Conservation (phyloP, 495 filamentous ascomycete genomes). For the Neurospora sp. region DNA sequence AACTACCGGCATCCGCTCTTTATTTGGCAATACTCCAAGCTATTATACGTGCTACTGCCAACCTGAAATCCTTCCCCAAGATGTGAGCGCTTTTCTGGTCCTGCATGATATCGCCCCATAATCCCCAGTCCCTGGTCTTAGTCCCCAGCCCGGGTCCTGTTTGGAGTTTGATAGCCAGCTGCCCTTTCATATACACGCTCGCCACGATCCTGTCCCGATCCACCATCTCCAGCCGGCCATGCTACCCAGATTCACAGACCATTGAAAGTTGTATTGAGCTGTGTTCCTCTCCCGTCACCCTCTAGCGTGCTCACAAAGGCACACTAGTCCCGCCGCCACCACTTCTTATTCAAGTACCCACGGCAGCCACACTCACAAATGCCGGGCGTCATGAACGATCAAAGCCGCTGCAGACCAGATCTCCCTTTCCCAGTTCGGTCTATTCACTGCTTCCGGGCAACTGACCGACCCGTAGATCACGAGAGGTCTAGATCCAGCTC, state of each 20-base stretch:
- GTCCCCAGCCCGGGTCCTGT: neutral
- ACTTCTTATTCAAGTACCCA: neutral
- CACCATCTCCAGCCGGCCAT: neutral
- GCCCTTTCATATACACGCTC: neutral
- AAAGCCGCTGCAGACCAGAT: neutral
- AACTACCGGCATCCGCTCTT: neutral
- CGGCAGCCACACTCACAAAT: neutral
- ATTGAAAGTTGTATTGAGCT: neutral
- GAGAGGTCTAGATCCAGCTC: neutral
- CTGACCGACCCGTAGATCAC: neutral
- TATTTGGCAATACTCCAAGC: neutral
- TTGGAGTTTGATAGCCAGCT: neutral
- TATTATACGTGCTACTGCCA: neutral
- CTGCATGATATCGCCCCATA: neutral
- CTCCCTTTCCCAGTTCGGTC: conserved; percentile 10
- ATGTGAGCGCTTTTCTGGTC: neutral
- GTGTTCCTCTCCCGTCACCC: neutral
- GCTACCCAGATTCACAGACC: neutral
- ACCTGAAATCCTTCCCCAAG: neutral
- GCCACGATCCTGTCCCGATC: neutral
- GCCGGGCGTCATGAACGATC: neutral
- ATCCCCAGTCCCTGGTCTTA: neutral
- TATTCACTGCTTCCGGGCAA: conserved; percentile 11
- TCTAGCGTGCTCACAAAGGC: neutral
- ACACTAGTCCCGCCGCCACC: neutral